phyloP scores from a whole-genome alignment of 768 basidiomycete species.

The Gloeostereum incarnatum region DNA sequence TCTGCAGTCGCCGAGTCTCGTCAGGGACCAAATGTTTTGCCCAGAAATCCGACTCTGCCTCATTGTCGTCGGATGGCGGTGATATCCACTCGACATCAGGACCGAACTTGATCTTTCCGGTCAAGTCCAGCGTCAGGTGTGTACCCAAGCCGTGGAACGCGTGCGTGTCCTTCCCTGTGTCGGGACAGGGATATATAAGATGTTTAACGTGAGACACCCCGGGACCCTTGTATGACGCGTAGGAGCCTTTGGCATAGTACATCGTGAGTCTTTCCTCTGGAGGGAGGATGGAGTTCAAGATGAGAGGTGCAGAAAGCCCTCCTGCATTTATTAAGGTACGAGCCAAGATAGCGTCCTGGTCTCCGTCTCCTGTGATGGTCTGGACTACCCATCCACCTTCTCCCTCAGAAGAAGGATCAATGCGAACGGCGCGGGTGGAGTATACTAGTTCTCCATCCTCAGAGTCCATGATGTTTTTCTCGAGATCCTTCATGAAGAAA shows the following conservation, averaged over 20 bases:
- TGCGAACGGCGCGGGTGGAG: conserved; percentile 74
- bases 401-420: conserved; percentile 50
- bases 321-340: conserved; percentile 76
- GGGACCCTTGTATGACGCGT: conserved; percentile 79
- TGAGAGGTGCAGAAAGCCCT: conserved; percentile 62
- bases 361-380: conserved; percentile 42
- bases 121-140: conserved; percentile 82
- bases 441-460: conserved; percentile 64
- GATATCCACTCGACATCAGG: conserved; percentile 88
- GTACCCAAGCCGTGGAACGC: conserved; percentile 85
- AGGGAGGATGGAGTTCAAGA: conserved; percentile 64
- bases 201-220: conserved; percentile 59
- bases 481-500: conserved; percentile 72
- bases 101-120: conserved; percentile 82
- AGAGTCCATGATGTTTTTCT: conserved; percentile 69
- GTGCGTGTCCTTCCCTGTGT: conserved; percentile 43
- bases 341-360: conserved; percentile 60
- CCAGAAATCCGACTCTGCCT: conserved; percentile 72
- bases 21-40: conserved; percentile 50
- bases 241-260: conserved; percentile 80
- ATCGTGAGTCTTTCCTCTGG: conserved; percentile 52
- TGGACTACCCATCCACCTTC: conserved; percentile 86
- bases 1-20: conserved; percentile 49
- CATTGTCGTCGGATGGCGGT: conserved; percentile 31
- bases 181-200: conserved; percentile 90